These are phyloP conservation scores for Amanita rimosa DNA, from an alignment of 768 basidiomycete genomes.

Conservation along the genomic window DNA sequence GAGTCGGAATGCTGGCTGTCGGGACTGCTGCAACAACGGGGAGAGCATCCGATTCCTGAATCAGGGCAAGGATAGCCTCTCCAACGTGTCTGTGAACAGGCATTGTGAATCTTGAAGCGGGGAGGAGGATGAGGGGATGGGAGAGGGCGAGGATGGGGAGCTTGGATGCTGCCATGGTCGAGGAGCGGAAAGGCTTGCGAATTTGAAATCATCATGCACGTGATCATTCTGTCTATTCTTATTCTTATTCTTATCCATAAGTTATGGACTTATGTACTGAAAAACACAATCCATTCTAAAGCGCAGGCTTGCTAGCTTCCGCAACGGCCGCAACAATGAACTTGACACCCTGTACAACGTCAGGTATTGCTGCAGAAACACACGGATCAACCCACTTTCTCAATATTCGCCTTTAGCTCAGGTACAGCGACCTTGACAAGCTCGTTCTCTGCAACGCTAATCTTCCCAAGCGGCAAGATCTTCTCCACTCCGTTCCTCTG, in stretches of 20 bases:
- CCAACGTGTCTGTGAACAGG: constrained; percentile 53
- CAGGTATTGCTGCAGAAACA: not conserved
- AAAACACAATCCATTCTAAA: not conserved
- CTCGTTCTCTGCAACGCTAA: constrained; percentile 61
- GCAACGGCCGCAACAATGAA: constrained; percentile 21
- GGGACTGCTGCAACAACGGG: constrained; percentile 65
- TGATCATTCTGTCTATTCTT: not conserved
- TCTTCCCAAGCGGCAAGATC: constrained; percentile 69
- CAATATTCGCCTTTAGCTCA: constrained; percentile 66
- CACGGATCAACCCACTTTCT: constrained; percentile 35
- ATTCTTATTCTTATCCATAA: not conserved
- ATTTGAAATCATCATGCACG: not conserved
- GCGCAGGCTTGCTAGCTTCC: constrained; percentile 13
- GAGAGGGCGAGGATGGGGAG: constrained; percentile 63
- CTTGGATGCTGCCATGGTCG: constrained; percentile 31
- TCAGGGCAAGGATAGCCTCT: constrained; percentile 52
- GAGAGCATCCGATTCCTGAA: constrained; percentile 59
- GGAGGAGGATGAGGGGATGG: constrained; percentile 65
- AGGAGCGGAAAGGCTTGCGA: not conserved
- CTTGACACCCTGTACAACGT: constrained; percentile 19
- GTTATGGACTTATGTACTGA: no score
- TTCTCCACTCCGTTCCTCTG: constrained; percentile 74
- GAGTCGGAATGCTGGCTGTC: constrained; percentile 9
- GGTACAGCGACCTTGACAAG: constrained; percentile 75
- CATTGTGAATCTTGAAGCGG: constrained; percentile 57